A percentile compares a stretch with the other conserved stretches of the same genome.
These are phyloP conservation scores for Akanthomyces dipterigenus DNA, from an alignment of 2,329 filamentous ascomycete species.

Conservation along the genomic window DNA sequence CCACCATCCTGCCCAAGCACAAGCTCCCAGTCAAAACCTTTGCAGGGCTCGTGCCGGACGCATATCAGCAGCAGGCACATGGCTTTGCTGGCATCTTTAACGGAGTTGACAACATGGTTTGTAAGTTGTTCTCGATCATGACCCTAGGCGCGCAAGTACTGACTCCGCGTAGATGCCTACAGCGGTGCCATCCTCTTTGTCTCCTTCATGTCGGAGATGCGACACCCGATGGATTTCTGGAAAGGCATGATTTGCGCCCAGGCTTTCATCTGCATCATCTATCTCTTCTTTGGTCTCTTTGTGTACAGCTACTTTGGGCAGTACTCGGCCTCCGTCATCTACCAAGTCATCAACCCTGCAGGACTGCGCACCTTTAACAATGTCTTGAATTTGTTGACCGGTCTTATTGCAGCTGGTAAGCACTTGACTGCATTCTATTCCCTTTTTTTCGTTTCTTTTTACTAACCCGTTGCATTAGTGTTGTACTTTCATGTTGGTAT, in stretches of 20 bases:
- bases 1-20: slow-evolving; percentile 9
- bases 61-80: slow-evolving; percentile 11
- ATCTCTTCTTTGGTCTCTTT: slow-evolving; percentile 35
- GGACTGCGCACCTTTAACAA: slow-evolving; percentile 37
- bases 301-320: slow-evolving; percentile 41
- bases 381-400: slow-evolving; percentile 33
- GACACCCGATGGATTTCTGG: slow-evolving; percentile 36
- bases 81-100: slow-evolving; percentile 13
- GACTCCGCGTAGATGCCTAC: slow-evolving; percentile 33
- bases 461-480: slow-evolving; percentile 13
- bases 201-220: slow-evolving; percentile 47
- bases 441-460: too few relatives aligned
- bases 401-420: slow-evolving; percentile 32
- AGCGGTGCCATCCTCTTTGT: slow-evolving; percentile 51
- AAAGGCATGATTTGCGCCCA: slow-evolving; percentile 33
- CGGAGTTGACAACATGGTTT: slow-evolving; percentile 13
- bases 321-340: slow-evolving; percentile 36
- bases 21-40: slow-evolving; percentile 5
- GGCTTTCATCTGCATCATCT: slow-evolving; percentile 31
- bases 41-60: slow-evolving; percentile 9
- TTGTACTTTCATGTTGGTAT: slow-evolving; percentile 49
- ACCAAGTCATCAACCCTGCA: slow-evolving; percentile 34
- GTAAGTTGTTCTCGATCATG: slow-evolving; percentile 21
- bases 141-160: neutral
- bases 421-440: slow-evolving; percentile 13